Conservation (phyloP, 192 early-diverging fungal species). For the Umbelopsis sp. region DNA sequence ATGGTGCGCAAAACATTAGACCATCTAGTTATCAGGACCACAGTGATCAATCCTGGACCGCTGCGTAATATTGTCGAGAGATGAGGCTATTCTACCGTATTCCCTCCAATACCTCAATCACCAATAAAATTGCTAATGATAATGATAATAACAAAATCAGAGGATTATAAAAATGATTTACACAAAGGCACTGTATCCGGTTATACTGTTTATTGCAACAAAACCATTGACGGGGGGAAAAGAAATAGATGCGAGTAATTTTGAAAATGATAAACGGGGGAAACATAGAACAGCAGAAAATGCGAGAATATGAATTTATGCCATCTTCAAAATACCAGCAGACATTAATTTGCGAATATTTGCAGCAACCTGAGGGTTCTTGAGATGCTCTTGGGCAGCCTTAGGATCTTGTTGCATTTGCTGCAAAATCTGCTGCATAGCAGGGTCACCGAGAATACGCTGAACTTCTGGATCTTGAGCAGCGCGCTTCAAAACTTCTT, state of each 20-base stretch:
- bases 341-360: slow-evolving; percentile 93
- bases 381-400: slow-evolving; percentile 92
- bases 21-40: background rate
- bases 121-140: no score
- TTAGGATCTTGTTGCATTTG: slow-evolving; percentile 97
- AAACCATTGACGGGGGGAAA: no score
- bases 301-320: slow-evolving; percentile 42
- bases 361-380: slow-evolving; percentile 91
- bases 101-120: no score
- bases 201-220: background rate
- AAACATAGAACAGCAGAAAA: background rate
- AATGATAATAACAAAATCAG: no score
- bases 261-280: background rate
- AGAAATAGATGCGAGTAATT: no score
- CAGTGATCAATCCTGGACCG: background rate
- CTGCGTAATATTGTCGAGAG: background rate
- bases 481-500: slow-evolving; percentile 84
- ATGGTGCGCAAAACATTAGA: background rate
- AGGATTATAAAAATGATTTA: no score
- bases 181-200: no score
- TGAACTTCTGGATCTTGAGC: slow-evolving; percentile 91
- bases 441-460: slow-evolving; percentile 85
- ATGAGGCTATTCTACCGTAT: background rate
- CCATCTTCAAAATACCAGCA: slow-evolving; percentile 82
- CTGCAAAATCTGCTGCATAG: slow-evolving; percentile 95